A percentile compares a stretch with the other conserved stretches of the same genome.
Evolutionary conservation across 805 yeast species (phyloP).

Genomic region (Wickerhamiella brachini): DNA sequence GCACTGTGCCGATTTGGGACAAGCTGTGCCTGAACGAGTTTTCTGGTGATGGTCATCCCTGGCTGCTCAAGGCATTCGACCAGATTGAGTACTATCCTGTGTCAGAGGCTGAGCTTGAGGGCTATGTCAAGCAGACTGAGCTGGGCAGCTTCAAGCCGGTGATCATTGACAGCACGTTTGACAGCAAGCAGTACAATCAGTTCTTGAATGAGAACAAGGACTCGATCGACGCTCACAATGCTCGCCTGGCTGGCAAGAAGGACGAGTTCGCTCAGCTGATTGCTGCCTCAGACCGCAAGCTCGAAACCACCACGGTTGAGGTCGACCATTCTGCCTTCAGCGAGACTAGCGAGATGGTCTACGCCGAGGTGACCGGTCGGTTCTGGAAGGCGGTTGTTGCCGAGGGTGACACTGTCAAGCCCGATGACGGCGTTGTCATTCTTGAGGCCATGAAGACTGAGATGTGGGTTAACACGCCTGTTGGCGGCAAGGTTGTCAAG

Average conservation of each 20-base stretch:
- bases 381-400: constrained; percentile 81
- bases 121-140: constrained; percentile 52
- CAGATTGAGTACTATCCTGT: constrained; percentile 93
- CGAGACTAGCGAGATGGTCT: constrained; percentile 70
- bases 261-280: constrained; percentile 78
- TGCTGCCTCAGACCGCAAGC: constrained; percentile 29
- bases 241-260: constrained; percentile 51
- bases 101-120: constrained; percentile 67
- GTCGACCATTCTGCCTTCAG: constrained; percentile 43
- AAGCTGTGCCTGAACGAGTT: constrained; percentile 46
- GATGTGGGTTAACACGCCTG: constrained; percentile 70
- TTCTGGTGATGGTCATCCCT: constrained; percentile 46
- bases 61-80: constrained; percentile 87
- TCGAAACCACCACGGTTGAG: constrained; percentile 16
- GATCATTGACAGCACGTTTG: constrained; percentile 64
- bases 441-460: constrained; percentile 99
- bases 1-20: constrained; percentile 98
- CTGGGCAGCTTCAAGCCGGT: constrained; percentile 72
- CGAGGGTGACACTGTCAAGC: constrained; percentile 60
- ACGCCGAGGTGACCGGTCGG: constrained; percentile 93
- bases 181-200: constrained; percentile 58
- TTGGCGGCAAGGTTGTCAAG: constrained; percentile 23
- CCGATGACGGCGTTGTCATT: constrained; percentile 70
- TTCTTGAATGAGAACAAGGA: constrained; percentile 66
- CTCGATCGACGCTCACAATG: constrained; percentile 41